phyloP scores from a whole-genome alignment of 768 basidiomycete species.

The Auriscalpium orientale region DNA sequence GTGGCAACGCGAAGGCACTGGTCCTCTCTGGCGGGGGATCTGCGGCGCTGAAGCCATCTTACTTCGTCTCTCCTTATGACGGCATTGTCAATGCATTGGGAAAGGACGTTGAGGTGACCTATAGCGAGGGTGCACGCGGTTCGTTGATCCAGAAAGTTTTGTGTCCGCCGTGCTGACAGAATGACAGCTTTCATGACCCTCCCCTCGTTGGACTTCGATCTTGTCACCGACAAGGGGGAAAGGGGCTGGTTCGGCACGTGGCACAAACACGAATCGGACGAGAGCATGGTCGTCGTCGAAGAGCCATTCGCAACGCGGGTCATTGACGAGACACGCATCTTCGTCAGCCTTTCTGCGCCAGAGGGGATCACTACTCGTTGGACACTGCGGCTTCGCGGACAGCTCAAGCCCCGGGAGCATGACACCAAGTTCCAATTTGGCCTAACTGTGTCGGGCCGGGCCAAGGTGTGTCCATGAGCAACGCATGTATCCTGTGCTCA shows the following conservation, averaged over 20 bases:
- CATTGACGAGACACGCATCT: constrained; percentile 59
- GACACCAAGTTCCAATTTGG: constrained; percentile 69
- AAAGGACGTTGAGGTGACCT: constrained; percentile 46
- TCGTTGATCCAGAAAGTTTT: constrained; percentile 12
- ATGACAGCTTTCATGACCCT: constrained; percentile 51
- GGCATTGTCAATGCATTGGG: constrained; percentile 59
- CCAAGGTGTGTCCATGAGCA: constrained; percentile 38
- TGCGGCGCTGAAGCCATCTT: constrained; percentile 65
- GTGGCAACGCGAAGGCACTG: constrained; percentile 58
- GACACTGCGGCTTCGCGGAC: constrained; percentile 54
- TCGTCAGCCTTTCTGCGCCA: constrained; percentile 51
- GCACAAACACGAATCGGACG: constrained; percentile 6
- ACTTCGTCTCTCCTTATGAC: constrained; percentile 70
- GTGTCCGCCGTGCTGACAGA: background rate
- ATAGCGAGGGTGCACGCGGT: constrained; percentile 67
- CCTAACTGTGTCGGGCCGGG: constrained; percentile 56
- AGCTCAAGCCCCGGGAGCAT: constrained; percentile 44
- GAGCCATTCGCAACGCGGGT: constrained; percentile 29
- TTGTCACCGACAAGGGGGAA: constrained; percentile 50
- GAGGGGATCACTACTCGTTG: constrained; percentile 51
- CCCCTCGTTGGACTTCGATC: constrained; percentile 62
- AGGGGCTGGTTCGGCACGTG: constrained; percentile 50
- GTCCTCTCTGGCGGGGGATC: constrained; percentile 67
- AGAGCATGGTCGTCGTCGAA: constrained; percentile 3
- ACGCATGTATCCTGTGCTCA: background rate